Conservation (phyloP, 257 asterid genomes). For the Nicotiana paniculata region DNA sequence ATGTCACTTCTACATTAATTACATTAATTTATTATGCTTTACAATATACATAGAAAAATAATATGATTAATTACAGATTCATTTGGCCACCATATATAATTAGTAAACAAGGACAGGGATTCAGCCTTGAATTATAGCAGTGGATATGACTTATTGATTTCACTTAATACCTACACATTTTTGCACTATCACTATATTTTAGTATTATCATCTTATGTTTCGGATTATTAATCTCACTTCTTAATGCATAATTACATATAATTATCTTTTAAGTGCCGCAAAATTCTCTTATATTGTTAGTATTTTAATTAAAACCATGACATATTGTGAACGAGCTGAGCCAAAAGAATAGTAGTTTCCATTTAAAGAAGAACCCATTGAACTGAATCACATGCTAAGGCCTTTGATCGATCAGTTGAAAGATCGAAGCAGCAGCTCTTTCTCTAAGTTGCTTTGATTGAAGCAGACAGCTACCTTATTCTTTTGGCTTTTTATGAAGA, state of each 20-base stretch:
- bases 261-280: too few relatives aligned
- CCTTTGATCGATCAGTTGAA: constrained; percentile 25
- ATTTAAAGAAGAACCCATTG: constrained; percentile 33
- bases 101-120: neutral
- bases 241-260: too few relatives aligned
- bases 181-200: too few relatives aligned
- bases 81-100: neutral
- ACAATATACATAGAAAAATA: neutral
- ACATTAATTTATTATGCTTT: neutral
- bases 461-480: constrained; percentile 50
- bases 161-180: too few relatives aligned
- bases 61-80: neutral
- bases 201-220: too few relatives aligned
- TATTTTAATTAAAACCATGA: neutral
- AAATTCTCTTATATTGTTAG: too few relatives aligned
- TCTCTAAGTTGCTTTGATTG: constrained; percentile 44
- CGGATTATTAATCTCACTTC: too few relatives aligned
- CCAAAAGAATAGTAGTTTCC: constrained; percentile 19
- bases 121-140: neutral
- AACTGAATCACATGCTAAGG: constrained; percentile 43
- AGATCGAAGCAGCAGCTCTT: constrained; percentile 8
- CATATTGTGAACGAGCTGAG: constrained; percentile 37
- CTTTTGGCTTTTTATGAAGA: constrained; percentile 19
- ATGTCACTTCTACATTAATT: neutral
- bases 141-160: neutral